Evolutionary conservation across 208 protist species (phyloP).

Genomic region (Giardia duodenalis): DNA sequence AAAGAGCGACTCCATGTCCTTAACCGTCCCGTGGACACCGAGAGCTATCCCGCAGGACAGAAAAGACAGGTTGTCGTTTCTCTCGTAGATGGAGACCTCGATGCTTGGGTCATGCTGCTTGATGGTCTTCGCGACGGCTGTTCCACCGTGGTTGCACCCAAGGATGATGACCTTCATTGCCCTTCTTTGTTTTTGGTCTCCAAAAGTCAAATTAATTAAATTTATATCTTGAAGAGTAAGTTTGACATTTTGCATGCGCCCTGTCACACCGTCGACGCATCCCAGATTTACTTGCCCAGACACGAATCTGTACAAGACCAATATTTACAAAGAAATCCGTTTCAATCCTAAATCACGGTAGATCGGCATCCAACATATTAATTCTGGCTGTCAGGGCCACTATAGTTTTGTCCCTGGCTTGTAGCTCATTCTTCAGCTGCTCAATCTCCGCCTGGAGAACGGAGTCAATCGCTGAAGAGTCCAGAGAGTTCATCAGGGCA

Average conservation of each 20-base stretch:
- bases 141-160: constrained; percentile 26
- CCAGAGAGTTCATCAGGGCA: neutral
- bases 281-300: neutral
- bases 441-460: neutral
- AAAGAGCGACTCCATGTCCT: neutral
- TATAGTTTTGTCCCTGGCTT: neutral
- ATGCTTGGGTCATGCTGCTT: neutral
- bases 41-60: constrained; percentile 24
- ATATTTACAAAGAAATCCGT: neutral
- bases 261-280: too few relatives aligned
- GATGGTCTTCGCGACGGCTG: neutral
- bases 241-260: too few relatives aligned
- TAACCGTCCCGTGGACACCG: neutral
- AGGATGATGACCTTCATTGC: neutral
- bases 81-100: neutral
- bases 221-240: too few relatives aligned
- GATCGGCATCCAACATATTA: neutral
- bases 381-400: neutral
- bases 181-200: too few relatives aligned
- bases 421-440: neutral
- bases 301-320: neutral
- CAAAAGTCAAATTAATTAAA: too few relatives aligned
- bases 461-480: neutral
- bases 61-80: constrained; percentile 9
- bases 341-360: neutral